phyloP scores from a whole-genome alignment of 495 filamentous ascomycete species.

The Lasiosphaeria ovina region DNA sequence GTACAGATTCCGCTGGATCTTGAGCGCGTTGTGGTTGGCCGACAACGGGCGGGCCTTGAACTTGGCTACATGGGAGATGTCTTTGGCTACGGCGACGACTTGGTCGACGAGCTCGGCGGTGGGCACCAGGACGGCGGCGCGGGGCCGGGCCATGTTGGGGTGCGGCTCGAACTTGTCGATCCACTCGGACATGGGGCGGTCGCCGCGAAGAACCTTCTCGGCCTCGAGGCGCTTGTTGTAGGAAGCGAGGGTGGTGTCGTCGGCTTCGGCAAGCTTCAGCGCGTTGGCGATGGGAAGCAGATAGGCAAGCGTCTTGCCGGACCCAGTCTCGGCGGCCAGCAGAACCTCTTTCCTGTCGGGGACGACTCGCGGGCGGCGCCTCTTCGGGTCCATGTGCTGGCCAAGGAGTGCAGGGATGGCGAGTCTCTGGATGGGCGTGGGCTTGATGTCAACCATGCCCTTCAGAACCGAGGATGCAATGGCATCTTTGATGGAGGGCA shows the following conservation, averaged over 20 bases:
- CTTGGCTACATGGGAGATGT: conserved; percentile 76
- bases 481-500: conserved; percentile 71
- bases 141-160: conserved; percentile 71
- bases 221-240: conserved; percentile 47
- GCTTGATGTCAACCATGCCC: conserved; percentile 66
- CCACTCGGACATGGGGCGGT: conserved; percentile 46
- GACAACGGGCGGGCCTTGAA: conserved; percentile 78
- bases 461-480: conserved; percentile 67
- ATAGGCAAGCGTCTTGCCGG: conserved; percentile 94
- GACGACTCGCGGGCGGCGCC: conserved; percentile 4
- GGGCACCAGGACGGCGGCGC: conserved; percentile 85
- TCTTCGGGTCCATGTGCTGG: conserved; percentile 16
- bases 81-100: conserved; percentile 74
- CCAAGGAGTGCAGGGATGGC: conserved; percentile 77
- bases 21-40: conserved; percentile 65
- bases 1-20: conserved; percentile 87
- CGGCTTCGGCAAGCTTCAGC: conserved; percentile 72
- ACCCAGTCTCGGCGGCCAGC: conserved; percentile 93
- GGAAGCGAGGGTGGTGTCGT: conserved; percentile 54
- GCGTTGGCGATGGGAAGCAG: conserved; percentile 77
- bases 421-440: conserved; percentile 84
- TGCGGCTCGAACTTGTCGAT: conserved; percentile 58
- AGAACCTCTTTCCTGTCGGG: conserved; percentile 68
- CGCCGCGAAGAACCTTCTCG: conserved; percentile 47
- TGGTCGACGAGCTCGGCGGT: conserved; percentile 92